Evolutionary conservation across 2,329 filamentous ascomycete species (phyloP).

Genomic region (Phoma sp.): DNA sequence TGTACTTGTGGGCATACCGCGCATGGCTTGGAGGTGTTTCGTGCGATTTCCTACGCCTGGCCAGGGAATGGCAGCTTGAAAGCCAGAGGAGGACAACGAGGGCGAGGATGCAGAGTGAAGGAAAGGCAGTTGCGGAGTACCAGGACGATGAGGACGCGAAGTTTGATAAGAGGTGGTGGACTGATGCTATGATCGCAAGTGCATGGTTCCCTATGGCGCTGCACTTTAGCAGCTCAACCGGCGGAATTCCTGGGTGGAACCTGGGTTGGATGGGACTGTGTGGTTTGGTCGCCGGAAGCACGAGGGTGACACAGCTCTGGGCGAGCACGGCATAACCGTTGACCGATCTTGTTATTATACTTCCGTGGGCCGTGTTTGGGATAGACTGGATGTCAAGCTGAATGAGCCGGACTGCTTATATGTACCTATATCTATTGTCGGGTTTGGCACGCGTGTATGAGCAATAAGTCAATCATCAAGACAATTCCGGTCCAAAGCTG

Average conservation of each 20-base stretch:
- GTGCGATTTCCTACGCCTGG: conserved; percentile 54
- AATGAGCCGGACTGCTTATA: not conserved
- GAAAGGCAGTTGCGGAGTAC: conserved; percentile 37
- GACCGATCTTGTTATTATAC: not conserved
- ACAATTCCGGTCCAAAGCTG: too few relatives aligned
- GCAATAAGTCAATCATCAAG: not conserved
- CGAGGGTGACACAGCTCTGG: conserved; percentile 39
- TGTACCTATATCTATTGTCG: conserved; percentile 14
- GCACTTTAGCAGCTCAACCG: conserved; percentile 49
- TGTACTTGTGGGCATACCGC: conserved; percentile 53
- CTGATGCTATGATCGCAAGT: conserved; percentile 51
- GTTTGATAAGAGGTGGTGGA: conserved; percentile 52
- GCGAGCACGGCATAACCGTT: conserved; percentile 24
- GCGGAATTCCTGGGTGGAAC: conserved; percentile 54
- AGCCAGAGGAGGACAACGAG: conserved; percentile 40
- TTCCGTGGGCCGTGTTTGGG: not conserved
- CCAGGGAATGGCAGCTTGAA: conserved; percentile 53
- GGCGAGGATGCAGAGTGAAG: conserved; percentile 38
- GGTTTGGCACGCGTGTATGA: conserved; percentile 1
- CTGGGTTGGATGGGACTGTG: conserved; percentile 53
- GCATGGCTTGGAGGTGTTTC: conserved; percentile 54
- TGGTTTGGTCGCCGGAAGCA: conserved; percentile 51
- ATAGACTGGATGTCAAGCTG: not conserved
- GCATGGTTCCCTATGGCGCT: conserved; percentile 55
- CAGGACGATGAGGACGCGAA: conserved; percentile 50